Base-by-base conservation (phyloP, 2,329 filamentous ascomycete species). In the Fusarium sp. region DNA sequence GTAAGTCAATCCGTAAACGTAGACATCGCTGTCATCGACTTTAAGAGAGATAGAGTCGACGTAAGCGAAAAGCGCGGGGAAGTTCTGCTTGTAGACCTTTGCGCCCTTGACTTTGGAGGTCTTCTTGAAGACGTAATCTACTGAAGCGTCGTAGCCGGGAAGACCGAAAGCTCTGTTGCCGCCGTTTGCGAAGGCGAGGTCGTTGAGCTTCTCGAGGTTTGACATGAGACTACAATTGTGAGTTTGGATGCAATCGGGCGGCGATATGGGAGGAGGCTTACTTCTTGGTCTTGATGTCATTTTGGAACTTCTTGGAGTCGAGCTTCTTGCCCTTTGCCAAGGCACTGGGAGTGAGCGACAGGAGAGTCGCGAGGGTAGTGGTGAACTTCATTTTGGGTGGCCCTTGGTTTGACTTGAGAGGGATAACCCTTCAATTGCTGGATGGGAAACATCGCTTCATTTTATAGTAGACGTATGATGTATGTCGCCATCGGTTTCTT, bases 111-210 rank as follows among this genome's bases (percentile, higher is more conserved):
- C 78, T n/a, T 82, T 80, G 30, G 80, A 80, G 10, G 85, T 78
- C 32, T 81, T 79, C n/a, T 79, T 80, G 51, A 82, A 81, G 68
- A 87, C 80, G 70, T 84, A 86, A 51, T 86, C 81, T 28, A 85
- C 82, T 0, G 83, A 85, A 9, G 84, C 83, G 30, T 78, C 80
- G 69, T 83, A 86, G 7, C 84, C 84, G 2, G 84, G 82, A 5
- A 84, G 79, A 21, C 84, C 84, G 66, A 86, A 86, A n/a, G 84
- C 84, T 54, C 84, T 80, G 75, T 87, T 87, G 9, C 84, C 85
- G 2, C 84, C 83, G 68, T 86, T 84, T 40, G 49, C 64, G 13
- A 71, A 66, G 16, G 71, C 71, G 13, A 73, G 69, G 2, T 73
- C 70, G 16, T 73, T 73, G 11, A 73, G 30, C 3, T 25, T 43